Conservation (phyloP, 768 basidiomycete genomes). For the Floccularia luteovirens region DNA sequence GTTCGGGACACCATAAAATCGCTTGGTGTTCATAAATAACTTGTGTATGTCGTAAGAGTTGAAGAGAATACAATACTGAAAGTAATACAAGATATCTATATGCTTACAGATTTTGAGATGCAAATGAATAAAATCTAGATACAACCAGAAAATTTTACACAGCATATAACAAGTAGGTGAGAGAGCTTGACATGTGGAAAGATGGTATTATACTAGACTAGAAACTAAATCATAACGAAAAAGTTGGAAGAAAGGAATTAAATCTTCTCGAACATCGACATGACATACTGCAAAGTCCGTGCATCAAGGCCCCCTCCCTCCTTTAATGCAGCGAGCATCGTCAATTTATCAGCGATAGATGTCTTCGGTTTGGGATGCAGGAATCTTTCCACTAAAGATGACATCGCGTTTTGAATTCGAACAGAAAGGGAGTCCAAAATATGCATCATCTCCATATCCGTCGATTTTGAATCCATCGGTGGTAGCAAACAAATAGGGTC, state of each 20-base stretch:
- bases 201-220: too few species aligned
- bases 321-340: slow-evolving; percentile 26
- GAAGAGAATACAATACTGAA: too few species aligned
- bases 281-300: slow-evolving; percentile 35
- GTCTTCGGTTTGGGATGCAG: slow-evolving; percentile 7
- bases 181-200: too few species aligned
- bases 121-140: not conserved
- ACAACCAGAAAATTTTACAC: not conserved
- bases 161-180: too few species aligned
- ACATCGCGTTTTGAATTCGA: slow-evolving; percentile 69
- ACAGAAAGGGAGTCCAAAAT: slow-evolving; percentile 69
- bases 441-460: slow-evolving; percentile 67
- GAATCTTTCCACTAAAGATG: slow-evolving; percentile 22
- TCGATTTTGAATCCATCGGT: slow-evolving; percentile 55
- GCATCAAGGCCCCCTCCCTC: slow-evolving; percentile 33
- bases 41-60: too few species aligned
- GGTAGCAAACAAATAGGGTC: slow-evolving; percentile 64
- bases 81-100: not conserved
- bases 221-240: too few species aligned
- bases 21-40: too few species aligned
- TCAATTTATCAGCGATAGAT: slow-evolving; percentile 15
- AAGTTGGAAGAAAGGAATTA: slow-evolving; percentile 3
- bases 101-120: not conserved
- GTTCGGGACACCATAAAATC: slow-evolving; percentile 21
- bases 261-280: slow-evolving; percentile 13